Percentiles rank a stretch among this genome's conserved stretches.
phyloP scores from a whole-genome alignment of 768 basidiomycete species.

The Boletus rubropictus region DNA sequence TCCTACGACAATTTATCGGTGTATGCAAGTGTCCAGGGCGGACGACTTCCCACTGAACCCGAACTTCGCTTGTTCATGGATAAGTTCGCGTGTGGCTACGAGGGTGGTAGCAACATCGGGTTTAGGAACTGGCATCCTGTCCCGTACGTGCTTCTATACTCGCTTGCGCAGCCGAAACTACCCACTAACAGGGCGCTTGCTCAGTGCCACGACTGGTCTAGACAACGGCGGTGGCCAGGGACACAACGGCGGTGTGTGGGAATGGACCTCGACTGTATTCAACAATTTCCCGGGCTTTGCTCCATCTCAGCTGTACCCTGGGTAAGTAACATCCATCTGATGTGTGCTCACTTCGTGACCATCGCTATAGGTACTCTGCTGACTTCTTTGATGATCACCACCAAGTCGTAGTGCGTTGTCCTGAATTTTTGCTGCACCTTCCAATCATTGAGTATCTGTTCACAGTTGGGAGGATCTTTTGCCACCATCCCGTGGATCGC shows the following conservation, averaged over 20 bases:
- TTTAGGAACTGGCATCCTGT: slow-evolving; percentile 92
- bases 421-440: not conserved
- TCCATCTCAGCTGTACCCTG: slow-evolving; percentile 79
- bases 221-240: slow-evolving; percentile 49
- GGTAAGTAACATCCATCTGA: slow-evolving; percentile 37
- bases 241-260: slow-evolving; percentile 95
- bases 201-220: slow-evolving; percentile 64
- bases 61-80: slow-evolving; percentile 80
- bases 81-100: slow-evolving; percentile 66
- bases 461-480: slow-evolving; percentile 84
- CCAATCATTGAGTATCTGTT: not conserved
- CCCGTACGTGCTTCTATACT: slow-evolving; percentile 52
- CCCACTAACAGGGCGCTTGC: slow-evolving; percentile 1
- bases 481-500: slow-evolving; percentile 80
- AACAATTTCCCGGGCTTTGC: slow-evolving; percentile 70
- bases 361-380: slow-evolving; percentile 52
- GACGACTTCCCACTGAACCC: slow-evolving; percentile 84
- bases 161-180: not conserved
- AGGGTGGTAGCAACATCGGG: slow-evolving; percentile 76
- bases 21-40: slow-evolving; percentile 85
- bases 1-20: slow-evolving; percentile 72
- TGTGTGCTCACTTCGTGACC: not conserved
- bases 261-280: slow-evolving; percentile 88
- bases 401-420: slow-evolving; percentile 71
- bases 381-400: slow-evolving; percentile 93